A percentile compares a stretch with the other conserved stretches of the same genome.
phyloP scores from a whole-genome alignment of 352 stramenopile genomes.

The Phytopythium kandeliae region DNA sequence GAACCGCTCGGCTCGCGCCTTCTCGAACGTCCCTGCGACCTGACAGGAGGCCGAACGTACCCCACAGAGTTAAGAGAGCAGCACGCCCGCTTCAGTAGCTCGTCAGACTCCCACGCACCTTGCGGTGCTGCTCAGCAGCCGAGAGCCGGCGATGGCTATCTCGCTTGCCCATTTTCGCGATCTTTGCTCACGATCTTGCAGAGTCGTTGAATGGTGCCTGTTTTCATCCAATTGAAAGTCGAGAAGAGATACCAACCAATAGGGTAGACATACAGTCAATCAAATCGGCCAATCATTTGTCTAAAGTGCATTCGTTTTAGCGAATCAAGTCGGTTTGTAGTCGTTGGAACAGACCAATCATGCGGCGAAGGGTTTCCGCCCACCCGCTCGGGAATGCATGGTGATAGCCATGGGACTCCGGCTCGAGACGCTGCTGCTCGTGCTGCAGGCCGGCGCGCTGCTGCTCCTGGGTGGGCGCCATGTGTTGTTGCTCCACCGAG shows the following conservation, averaged over 20 bases:
- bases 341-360: background rate
- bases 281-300: too few species aligned
- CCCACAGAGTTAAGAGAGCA: background rate
- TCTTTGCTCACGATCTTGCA: background rate
- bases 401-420: constrained; percentile 5
- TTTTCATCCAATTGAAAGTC: constrained; percentile 20
- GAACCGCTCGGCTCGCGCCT: constrained; percentile 25
- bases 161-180: constrained; percentile 27
- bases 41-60: constrained; percentile 1
- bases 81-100: too few species aligned
- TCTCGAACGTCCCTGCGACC: constrained; percentile 37
- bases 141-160: constrained; percentile 31
- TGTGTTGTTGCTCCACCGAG: background rate
- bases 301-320: too few species aligned
- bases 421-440: constrained; percentile 22
- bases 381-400: background rate
- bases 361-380: background rate
- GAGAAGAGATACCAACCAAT: too few species aligned
- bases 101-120: constrained; percentile 10
- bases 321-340: background rate
- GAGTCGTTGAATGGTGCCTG: background rate
- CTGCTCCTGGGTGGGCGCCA: constrained; percentile 23
- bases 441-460: constrained; percentile 22
- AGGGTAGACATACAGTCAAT: too few species aligned
- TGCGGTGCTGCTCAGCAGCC: constrained; percentile 52